phyloP scores from a whole-genome alignment of 148 eudicot genomes.

The Cornus kousa region DNA sequence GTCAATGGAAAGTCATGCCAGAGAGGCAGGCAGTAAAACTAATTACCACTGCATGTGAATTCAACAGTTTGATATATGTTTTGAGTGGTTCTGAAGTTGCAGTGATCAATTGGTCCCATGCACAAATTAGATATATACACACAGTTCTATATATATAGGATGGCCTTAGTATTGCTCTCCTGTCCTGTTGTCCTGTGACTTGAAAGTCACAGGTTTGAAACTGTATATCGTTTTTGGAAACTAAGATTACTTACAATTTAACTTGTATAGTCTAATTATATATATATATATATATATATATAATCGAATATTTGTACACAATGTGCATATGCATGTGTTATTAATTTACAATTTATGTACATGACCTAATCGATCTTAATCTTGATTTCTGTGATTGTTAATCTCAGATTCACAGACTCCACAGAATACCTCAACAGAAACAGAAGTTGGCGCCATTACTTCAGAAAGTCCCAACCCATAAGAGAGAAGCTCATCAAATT shows the following conservation, averaged over 20 bases:
- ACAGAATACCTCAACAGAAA: conserved; percentile 30
- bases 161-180: too few relatives aligned
- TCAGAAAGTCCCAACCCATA: conserved; percentile 27
- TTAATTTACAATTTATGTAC: neutral
- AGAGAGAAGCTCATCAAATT: neutral
- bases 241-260: too few relatives aligned
- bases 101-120: neutral
- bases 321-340: neutral
- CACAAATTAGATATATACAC: too few relatives aligned
- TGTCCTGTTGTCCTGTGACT: too few relatives aligned
- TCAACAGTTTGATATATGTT: neutral
- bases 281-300: too few relatives aligned
- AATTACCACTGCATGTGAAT: conserved; percentile 7
- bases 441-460: conserved; percentile 18
- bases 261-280: too few relatives aligned
- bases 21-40: conserved; percentile 18
- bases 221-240: too few relatives aligned
- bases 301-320: too few relatives aligned
- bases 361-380: neutral
- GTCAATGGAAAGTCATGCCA: conserved; percentile 20
- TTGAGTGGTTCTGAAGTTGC: neutral
- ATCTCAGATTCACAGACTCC: conserved; percentile 33
- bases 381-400: neutral
- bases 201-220: too few relatives aligned
- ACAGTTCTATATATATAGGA: too few relatives aligned